Evolutionary conservation across 306 rosid genomes (phyloP), one percentile per base, ranked within the genome.

Genomic region (Rosa persica): DNA sequence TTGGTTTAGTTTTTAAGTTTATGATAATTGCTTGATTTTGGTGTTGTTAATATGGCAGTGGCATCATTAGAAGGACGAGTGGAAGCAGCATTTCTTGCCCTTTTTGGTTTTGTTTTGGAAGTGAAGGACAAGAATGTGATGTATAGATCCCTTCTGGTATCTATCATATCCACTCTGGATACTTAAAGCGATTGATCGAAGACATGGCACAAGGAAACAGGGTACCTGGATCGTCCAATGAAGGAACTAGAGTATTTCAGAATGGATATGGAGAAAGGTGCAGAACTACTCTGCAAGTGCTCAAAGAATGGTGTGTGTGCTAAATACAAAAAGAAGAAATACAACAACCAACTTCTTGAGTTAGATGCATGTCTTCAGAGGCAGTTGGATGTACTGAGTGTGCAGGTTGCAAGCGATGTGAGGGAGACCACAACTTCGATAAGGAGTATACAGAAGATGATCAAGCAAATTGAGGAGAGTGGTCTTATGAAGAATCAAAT

Each of bases 381-480:
- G 36, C 81, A 77, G 65, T 74, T 86, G 62, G 23, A 16, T 15
- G 2, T 79, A 1, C 4, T 86, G 76, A 75, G 27, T 27, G 82
- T 8, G 74, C 84, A 66, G 40, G 70, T 6, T 12, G 13, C 51
- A 0, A 82, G 84, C 72, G 83, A 72, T 60, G 67, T 9, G 19
- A 75, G 58, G 60, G 58, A 54, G 68, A 5, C 44, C 17, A 52
- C 15, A 13, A 38, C 4, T 8, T n/a, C 11, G 58, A 51, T 83
- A 51, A 66, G 0, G 0, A 70, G 30, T 20, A 15, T 81, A 25
- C 58, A 6, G 0, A 64, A 13, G 4, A 17, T 16, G 4, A 3
- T 49, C 55, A 49, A 49, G 4, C 15, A 5, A 49, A 49, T 49
- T 49, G 55, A 16, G 20, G 44, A 8, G 44, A 42, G 44, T 42